Percentiles rank a stretch among this genome's conserved stretches.
These are phyloP conservation scores for Boeremia exigua DNA, from an alignment of 2,329 filamentous ascomycete species.

Conservation along the genomic window DNA sequence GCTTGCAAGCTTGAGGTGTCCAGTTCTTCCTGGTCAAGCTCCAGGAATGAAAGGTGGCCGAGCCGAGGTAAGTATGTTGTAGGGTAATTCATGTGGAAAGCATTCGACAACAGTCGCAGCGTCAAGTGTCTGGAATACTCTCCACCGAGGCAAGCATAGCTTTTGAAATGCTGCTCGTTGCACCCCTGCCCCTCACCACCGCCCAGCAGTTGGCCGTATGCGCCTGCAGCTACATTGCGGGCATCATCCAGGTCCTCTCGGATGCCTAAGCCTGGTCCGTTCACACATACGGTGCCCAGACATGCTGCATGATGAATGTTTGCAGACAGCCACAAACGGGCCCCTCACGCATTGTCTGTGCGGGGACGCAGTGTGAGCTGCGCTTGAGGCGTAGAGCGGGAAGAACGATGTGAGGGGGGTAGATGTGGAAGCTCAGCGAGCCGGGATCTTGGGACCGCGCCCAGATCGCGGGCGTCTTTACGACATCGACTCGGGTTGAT, in stretches of 20 bases:
- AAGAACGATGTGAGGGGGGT: constrained; percentile 8
- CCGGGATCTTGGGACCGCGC: constrained; percentile 5
- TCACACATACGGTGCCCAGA: constrained; percentile 13
- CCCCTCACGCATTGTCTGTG: constrained; percentile 19
- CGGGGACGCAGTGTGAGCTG: constrained; percentile 9
- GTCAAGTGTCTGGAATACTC: constrained; percentile 1
- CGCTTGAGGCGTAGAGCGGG: constrained; percentile 11
- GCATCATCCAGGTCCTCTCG: constrained; percentile 11
- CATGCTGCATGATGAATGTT: constrained; percentile 17
- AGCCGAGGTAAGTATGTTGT: constrained; percentile 24
- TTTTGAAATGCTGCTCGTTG: constrained; percentile 18
- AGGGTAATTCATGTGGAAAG: constrained; percentile 26
- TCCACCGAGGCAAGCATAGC: constrained; percentile 15
- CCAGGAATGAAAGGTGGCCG: constrained; percentile 37
- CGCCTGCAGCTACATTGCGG: constrained; percentile 19
- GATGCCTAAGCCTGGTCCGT: constrained; percentile 16
- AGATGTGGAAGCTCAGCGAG: constrained; percentile 13
- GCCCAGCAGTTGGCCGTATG: constrained; percentile 23
- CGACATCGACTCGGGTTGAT: constrained; percentile 1
- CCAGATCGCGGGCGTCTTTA: constrained; percentile 6
- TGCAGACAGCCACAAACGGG: constrained; percentile 12
- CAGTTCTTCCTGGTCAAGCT: constrained; percentile 40
- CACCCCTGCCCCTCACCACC: constrained; percentile 23
- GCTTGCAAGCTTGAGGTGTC: constrained; percentile 37
- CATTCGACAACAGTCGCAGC: constrained; percentile 16